Conservation (phyloP, 345 rosid species). For the Eucalyptus marginata region DNA sequence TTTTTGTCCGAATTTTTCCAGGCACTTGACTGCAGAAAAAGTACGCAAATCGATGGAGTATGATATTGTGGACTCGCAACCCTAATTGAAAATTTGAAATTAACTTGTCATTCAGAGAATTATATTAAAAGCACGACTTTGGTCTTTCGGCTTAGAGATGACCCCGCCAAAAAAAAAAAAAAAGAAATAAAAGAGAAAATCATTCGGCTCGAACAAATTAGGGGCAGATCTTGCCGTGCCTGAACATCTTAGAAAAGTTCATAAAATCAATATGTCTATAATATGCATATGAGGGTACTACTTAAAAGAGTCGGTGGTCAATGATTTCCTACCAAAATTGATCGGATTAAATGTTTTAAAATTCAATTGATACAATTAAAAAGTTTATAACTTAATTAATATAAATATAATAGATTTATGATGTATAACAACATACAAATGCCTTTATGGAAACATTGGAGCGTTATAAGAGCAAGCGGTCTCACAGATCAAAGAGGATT, state of each 20-base stretch:
- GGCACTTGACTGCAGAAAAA: neutral
- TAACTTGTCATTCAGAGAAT: neutral
- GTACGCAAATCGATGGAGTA: neutral
- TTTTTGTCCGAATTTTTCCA: neutral
- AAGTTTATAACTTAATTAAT: neutral
- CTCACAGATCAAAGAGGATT: no score
- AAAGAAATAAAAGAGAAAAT: neutral
- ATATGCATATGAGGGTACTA: neutral
- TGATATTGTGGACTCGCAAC: neutral
- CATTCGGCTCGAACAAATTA: neutral
- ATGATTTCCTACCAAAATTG: fast-evolving
- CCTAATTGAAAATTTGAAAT: neutral
- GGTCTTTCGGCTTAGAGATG: neutral
- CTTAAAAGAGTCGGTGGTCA: fast-evolving
- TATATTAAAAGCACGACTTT: neutral
- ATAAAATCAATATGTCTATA: neutral
- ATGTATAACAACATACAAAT: no score
- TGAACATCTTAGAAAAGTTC: neutral
- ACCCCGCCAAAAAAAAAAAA: neutral
- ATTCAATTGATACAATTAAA: no score
- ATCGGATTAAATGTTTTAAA: no score
- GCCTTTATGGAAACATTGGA: no score
- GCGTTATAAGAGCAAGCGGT: no score
- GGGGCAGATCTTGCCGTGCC: neutral
- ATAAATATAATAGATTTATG: no score